These are phyloP conservation scores for Aureobasidium pullulans DNA, from an alignment of 2,329 filamentous ascomycete species.

Conservation along the genomic window DNA sequence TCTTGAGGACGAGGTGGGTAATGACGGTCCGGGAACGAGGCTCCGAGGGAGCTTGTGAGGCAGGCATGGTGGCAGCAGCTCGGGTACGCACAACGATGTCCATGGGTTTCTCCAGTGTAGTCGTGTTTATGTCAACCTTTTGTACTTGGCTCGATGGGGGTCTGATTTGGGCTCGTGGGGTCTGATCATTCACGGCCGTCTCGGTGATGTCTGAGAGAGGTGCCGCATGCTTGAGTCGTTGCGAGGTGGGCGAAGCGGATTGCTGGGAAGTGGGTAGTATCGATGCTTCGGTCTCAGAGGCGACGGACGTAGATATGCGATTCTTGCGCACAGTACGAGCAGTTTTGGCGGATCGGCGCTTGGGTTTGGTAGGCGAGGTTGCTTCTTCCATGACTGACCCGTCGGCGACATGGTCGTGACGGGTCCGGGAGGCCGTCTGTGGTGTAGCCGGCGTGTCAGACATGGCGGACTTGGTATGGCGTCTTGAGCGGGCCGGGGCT, in stretches of 20 bases:
- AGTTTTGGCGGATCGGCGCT: slow-evolving; percentile 55
- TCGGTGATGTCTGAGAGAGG: slow-evolving; percentile 70
- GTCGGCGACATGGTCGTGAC: slow-evolving; percentile 42
- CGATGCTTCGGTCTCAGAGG: slow-evolving; percentile 22
- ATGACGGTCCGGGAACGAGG: slow-evolving; percentile 88
- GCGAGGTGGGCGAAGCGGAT: slow-evolving; percentile 30
- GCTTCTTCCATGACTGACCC: slow-evolving; percentile 46
- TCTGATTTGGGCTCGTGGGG: slow-evolving; percentile 24
- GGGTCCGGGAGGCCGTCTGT: slow-evolving; percentile 30
- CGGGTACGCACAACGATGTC: slow-evolving; percentile 88
- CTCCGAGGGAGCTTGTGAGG: slow-evolving; percentile 63
- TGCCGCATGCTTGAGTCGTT: slow-evolving; percentile 38
- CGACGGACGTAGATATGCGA: slow-evolving; percentile 20
- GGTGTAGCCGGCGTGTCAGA: slow-evolving; percentile 42
- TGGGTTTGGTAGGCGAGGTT: slow-evolving; percentile 54
- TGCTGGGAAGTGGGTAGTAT: slow-evolving; percentile 44
- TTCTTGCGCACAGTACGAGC: slow-evolving; percentile 35
- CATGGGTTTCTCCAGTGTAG: slow-evolving; percentile 79
- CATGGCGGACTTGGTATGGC: slow-evolving; percentile 43
- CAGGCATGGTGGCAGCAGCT: slow-evolving; percentile 52
- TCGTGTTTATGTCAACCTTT: slow-evolving; percentile 68
- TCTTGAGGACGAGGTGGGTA: slow-evolving; percentile 82
- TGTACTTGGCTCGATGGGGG: slow-evolving; percentile 45
- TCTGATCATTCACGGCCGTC: slow-evolving; percentile 54
- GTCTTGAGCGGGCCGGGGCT: slow-evolving; percentile 53